Evolutionary conservation across 257 asterid species (phyloP), one percentile per base, ranked within the genome.

Genomic region (Solanum verrucosum): DNA sequence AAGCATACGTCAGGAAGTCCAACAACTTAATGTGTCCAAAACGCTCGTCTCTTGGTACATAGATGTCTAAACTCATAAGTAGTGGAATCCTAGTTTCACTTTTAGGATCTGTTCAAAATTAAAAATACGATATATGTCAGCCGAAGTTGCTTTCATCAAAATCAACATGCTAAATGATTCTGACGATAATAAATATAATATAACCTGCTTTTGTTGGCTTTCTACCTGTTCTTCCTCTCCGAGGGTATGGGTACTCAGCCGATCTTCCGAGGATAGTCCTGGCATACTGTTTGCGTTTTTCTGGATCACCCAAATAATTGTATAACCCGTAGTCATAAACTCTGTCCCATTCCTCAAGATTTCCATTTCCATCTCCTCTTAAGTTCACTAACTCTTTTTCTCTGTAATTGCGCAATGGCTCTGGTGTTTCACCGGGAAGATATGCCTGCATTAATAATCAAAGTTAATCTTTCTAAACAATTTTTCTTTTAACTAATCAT

Each of bases 1-100:
- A 90, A 23, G 94, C 97, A 87, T 95, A 93, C 7, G 94, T 96
- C 29, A 93, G 93, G 82, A 93, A 92, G 87, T 96, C 98, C 25
- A 97, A 89, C 95, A 95, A 90, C 92, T 96, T 95, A 90, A 95
- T 25, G 77, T 93, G 93, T 46, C 98, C 95, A 84, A 94, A 95
- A 74, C 92, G 89, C 91, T 96, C 99, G 35, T 96, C 99, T 87
- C 98, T 92, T 5, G 99, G 99, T 25, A 92, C 94, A 71, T 96
- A 96, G 79, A 94, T 92, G 83, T 89, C 89, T 91, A 95, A 90
- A 89, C 94, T 92, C 87, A 87, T 46, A 63, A 93, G 91, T 29
- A 94, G 65, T 18, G 94, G 92, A 84, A 94, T 79, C 90, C 95
- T 92, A 89, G 98, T 95, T 89, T 95, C 98, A 52, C 60, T 73